Evolutionary conservation across 1,139 yeast species (phyloP).

Genomic region (Candida frijolesensis): DNA sequence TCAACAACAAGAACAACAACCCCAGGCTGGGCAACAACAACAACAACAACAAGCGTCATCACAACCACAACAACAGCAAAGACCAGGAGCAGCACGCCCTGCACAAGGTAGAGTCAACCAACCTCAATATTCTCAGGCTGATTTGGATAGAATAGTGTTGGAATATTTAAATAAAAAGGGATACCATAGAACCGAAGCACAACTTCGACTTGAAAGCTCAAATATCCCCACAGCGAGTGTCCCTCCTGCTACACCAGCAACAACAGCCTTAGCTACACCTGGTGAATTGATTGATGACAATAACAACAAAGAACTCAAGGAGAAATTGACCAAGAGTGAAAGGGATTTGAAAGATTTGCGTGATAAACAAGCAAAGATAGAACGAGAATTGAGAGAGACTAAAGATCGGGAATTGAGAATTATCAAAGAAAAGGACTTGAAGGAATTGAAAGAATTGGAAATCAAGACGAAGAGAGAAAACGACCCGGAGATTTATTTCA

Average conservation of each 20-base stretch:
- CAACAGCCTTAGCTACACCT: conserved; percentile 45
- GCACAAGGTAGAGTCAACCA: conserved; percentile 22
- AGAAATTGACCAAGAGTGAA: conserved; percentile 31
- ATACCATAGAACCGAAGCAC: conserved; percentile 90
- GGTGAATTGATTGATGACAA: conserved; percentile 23
- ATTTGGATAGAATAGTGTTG: conserved; percentile 83
- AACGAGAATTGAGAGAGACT: conserved; percentile 42
- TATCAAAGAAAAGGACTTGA: conserved; percentile 45
- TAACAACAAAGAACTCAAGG: conserved; percentile 31
- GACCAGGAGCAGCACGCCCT: conserved; percentile 11
- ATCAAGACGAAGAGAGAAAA: conserved; percentile 42
- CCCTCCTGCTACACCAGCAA: conserved; percentile 49
- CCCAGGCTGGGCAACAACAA: conserved; percentile 4
- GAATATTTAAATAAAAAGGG: conserved; percentile 94
- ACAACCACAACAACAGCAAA: conserved; percentile 8
- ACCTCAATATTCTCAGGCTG: conserved; percentile 63
- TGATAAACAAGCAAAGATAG: conserved; percentile 36
- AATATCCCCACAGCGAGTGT: conserved; percentile 63
- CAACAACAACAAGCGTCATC: conserved; percentile 1
- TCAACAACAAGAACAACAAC: conserved; percentile 3
- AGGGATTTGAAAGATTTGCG: conserved; percentile 45
- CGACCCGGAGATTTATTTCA: conserved; percentile 70
- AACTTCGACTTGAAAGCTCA: conserved; percentile 85
- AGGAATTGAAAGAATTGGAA: conserved; percentile 43
- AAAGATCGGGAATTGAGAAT: conserved; percentile 43